Evolutionary conservation across 2,329 filamentous ascomycete genomes (phyloP).

Genomic region (Didymella segeticola): DNA sequence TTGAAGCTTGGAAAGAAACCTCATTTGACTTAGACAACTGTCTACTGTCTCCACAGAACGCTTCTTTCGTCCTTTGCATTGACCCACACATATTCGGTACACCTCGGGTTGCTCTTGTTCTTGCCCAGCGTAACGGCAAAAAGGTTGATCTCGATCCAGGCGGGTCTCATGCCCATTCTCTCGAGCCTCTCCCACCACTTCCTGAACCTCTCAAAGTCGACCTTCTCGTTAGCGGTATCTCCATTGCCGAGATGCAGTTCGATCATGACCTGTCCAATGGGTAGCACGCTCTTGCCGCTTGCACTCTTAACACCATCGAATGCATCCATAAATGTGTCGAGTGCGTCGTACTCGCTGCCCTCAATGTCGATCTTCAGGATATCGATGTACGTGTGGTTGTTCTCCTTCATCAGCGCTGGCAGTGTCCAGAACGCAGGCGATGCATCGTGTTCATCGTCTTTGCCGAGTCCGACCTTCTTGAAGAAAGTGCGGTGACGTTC

Average conservation of each 20-base stretch:
- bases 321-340: slow-evolving; percentile 41
- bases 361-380: slow-evolving; percentile 46
- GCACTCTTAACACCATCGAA: slow-evolving; percentile 29
- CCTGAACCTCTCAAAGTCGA: slow-evolving; percentile 37
- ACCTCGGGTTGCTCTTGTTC: slow-evolving; percentile 37
- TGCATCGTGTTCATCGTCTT: slow-evolving; percentile 30
- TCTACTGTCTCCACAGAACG: slow-evolving; percentile 33
- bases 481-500: slow-evolving; percentile 38
- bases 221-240: slow-evolving; percentile 17
- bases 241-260: slow-evolving; percentile 40
- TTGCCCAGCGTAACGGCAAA: slow-evolving; percentile 39
- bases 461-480: slow-evolving; percentile 39
- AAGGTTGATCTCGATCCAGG: slow-evolving; percentile 45
- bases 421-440: slow-evolving; percentile 39
- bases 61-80: slow-evolving; percentile 39
- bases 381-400: slow-evolving; percentile 45
- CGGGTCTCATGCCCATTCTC: slow-evolving; percentile 44
- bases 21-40: neutral
- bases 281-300: slow-evolving; percentile 31
- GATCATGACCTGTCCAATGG: slow-evolving; percentile 45
- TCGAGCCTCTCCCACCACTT: slow-evolving; percentile 45
- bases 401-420: slow-evolving; percentile 37
- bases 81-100: slow-evolving; percentile 46
- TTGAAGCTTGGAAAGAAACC: no score
- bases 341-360: slow-evolving; percentile 39